Evolutionary conservation across 2,329 filamentous ascomycete species (phyloP).

Genomic region (Colletotrichum sp.): DNA sequence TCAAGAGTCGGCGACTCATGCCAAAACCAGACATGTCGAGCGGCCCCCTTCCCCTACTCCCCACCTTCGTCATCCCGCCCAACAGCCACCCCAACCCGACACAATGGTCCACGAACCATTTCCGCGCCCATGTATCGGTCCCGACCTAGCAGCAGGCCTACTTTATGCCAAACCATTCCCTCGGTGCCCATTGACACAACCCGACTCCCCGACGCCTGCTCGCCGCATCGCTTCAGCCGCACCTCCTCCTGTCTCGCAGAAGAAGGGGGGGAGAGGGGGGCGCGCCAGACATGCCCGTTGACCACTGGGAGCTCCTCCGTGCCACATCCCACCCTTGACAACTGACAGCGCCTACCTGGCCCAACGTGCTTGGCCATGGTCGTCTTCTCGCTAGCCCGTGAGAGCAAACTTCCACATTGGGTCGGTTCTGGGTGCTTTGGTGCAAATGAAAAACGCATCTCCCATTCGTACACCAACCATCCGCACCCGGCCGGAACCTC

Average conservation of each 20-base stretch:
- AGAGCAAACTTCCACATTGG: neutral
- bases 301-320: neutral
- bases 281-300: neutral
- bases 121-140: neutral
- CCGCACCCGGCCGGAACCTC: neutral
- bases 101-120: conserved; percentile 2
- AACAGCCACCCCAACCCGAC: neutral
- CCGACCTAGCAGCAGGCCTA: neutral
- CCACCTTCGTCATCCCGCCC: neutral
- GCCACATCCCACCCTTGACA: neutral
- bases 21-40: neutral
- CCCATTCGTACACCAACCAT: neutral
- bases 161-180: conserved; percentile 6
- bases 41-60: neutral
- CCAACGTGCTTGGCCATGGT: neutral
- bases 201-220: neutral
- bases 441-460: neutral
- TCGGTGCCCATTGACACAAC: conserved; percentile 3
- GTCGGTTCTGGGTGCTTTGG: neutral
- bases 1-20: neutral
- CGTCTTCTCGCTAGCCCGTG: neutral
- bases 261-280: neutral
- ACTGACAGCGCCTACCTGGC: neutral
- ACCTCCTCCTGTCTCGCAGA: neutral
- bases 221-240: neutral